Conservation (phyloP, 768 basidiomycete species). For the Russula vinacea region DNA sequence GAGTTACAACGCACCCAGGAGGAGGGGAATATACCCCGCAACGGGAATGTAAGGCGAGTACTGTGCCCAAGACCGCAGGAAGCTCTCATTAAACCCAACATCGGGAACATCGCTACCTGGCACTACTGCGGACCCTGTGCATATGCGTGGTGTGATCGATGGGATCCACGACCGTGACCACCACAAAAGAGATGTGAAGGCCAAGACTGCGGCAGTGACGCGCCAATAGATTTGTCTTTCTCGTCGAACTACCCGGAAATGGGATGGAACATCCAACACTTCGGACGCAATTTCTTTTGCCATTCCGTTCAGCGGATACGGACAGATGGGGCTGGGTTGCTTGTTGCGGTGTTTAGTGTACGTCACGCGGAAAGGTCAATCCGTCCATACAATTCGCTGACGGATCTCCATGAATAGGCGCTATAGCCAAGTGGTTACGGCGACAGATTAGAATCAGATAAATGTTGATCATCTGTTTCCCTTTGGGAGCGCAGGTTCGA, state of each 20-base stretch:
- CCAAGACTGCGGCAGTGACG: neutral
- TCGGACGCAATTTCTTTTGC: neutral
- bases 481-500: slow-evolving; percentile 32
- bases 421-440: slow-evolving; percentile 80
- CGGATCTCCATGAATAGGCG: too few relatives aligned
- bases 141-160: slow-evolving; percentile 35
- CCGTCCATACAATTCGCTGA: too few relatives aligned
- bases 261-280: neutral
- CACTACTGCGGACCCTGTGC: slow-evolving; percentile 33
- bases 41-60: slow-evolving; percentile 60
- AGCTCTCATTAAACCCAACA: slow-evolving; percentile 19
- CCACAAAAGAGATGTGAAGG: slow-evolving; percentile 1
- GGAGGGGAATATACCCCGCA: slow-evolving; percentile 48
- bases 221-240: neutral
- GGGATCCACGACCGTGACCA: slow-evolving; percentile 7
- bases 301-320: slow-evolving; percentile 1
- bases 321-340: too few relatives aligned
- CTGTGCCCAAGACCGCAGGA: slow-evolving; percentile 46
- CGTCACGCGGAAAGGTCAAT: neutral
- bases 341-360: neutral
- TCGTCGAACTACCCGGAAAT: neutral
- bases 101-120: slow-evolving; percentile 9
- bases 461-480: slow-evolving; percentile 28
- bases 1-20: slow-evolving; percentile 49
- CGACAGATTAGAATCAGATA: slow-evolving; percentile 65